Base-by-base conservation (phyloP, 345 rosid species). In the Boechera stricta region DNA sequence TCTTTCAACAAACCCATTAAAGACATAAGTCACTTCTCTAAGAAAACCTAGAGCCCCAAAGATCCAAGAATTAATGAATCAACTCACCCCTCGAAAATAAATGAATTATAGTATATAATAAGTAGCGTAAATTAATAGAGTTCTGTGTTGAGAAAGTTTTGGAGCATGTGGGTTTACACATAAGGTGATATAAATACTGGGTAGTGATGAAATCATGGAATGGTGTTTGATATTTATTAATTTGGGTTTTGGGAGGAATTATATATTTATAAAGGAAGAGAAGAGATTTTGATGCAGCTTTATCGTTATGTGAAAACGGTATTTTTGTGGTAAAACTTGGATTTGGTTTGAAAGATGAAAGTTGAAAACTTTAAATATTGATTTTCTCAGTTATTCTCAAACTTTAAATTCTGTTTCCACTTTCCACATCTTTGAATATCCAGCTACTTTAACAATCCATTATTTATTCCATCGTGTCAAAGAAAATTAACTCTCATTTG, bases 191-290 rank as follows among this genome's bases (percentile, higher is more conserved):
- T 88, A 86, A 81, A 88, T 85, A 87, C 57, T 72, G 24, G 32
- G 86, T 78, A 84, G 88, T 87, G 96, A 82, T 86, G 93, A 91
- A 86, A 85, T 86, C 88, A 87, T 86, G 70, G 73, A 44, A 67
- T 67, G 51, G 6, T 66, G 29, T 52, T 51, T 15, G 24, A 8
- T 49, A 2, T 41, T 47, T 11, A 6, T 71, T 64, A 15, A 8
- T 18, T 38, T 10, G 28, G 48, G 44, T 28, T 42, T 71, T 48
- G 39, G 47, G 31, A 31, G 4, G 13, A 32, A 13, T 33, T 54
- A 28, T 28, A 28, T 28, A 28, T 28, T 2, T 28, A 28, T 28
- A 28, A 15, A 87, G 73, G 49, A 86, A 75, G 75, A 80, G 53
- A 57, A 85, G 54, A 69, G 82, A 72, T 80, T 78, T 58, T 65